These are phyloP conservation scores for Allomyces macrogynus DNA, from an alignment of 192 early-diverging fungal genomes.

Conservation along the genomic window DNA sequence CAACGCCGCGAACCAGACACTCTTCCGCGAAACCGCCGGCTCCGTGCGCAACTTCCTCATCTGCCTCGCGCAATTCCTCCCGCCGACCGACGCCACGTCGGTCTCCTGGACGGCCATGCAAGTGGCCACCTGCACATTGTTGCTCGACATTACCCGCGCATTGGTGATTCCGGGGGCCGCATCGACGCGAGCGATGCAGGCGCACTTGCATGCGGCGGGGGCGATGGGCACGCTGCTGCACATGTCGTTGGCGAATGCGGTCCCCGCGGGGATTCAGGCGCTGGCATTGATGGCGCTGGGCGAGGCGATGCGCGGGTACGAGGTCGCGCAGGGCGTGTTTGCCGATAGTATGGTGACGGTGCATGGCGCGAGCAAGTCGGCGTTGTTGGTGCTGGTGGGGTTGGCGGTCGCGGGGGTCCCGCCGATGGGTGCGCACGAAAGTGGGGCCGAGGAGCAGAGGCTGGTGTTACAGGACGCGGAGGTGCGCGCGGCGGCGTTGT, in stretches of 20 bases:
- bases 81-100: constrained; percentile 27
- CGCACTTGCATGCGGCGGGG: neutral
- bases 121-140: constrained; percentile 59
- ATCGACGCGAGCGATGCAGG: constrained; percentile 45
- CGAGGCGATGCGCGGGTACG: constrained; percentile 57
- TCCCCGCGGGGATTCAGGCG: neutral
- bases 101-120: constrained; percentile 49
- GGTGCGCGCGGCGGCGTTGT: neutral
- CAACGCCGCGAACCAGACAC: constrained; percentile 79
- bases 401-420: neutral
- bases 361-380: neutral
- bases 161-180: constrained; percentile 62
- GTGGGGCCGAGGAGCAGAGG: neutral
- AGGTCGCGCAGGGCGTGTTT: constrained; percentile 56
- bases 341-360: constrained; percentile 36
- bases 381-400: neutral
- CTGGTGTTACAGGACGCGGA: neutral
- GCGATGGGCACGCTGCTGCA: neutral
- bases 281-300: constrained; percentile 65
- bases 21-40: neutral
- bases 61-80: constrained; percentile 13
- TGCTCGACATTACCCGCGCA: constrained; percentile 74
- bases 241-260: neutral
- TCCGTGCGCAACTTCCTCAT: neutral
- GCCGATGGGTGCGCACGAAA: neutral